Percentiles rank a stretch among this genome's conserved stretches.
phyloP scores from a whole-genome alignment of 768 basidiomycete species.

The Suillus placidus region DNA sequence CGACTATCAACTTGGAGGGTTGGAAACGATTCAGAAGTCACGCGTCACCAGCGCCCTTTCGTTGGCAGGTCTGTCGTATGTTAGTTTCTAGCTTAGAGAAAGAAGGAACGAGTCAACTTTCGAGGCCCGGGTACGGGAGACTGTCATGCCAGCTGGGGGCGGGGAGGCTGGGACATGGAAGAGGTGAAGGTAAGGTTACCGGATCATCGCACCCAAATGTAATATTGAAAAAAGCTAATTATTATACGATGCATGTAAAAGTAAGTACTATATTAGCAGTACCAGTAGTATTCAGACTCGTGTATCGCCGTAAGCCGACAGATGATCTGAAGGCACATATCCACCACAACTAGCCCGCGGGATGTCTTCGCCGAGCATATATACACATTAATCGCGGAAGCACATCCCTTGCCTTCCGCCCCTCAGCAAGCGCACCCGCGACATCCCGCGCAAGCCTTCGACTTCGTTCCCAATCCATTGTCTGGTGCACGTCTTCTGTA shows the following conservation, averaged over 20 bases:
- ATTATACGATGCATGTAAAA: background rate
- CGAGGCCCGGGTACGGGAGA: too few relatives aligned
- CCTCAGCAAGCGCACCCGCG: constrained; percentile 22
- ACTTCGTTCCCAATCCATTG: constrained; percentile 33
- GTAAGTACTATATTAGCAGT: background rate
- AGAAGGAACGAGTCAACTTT: too few relatives aligned
- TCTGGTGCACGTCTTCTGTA: background rate
- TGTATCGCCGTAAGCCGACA: background rate
- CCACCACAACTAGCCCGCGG: background rate
- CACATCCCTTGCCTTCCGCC: constrained; percentile 23
- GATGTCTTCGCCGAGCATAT: background rate
- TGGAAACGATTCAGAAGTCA: too few relatives aligned
- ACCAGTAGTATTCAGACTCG: background rate
- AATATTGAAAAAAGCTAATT: too few relatives aligned
- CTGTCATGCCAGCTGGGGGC: too few relatives aligned
- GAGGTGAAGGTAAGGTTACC: too few relatives aligned
- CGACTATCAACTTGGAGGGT: too few relatives aligned
- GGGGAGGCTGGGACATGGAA: too few relatives aligned
- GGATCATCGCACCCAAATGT: too few relatives aligned
- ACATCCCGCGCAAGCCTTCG: constrained; percentile 25
- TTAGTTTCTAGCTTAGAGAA: too few relatives aligned
- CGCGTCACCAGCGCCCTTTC: too few relatives aligned
- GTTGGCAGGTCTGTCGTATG: too few relatives aligned
- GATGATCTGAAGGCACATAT: background rate
- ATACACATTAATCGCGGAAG: constrained; percentile 30